phyloP scores from a whole-genome alignment of 345 rosid genomes.

The Eucalyptus regnans region DNA sequence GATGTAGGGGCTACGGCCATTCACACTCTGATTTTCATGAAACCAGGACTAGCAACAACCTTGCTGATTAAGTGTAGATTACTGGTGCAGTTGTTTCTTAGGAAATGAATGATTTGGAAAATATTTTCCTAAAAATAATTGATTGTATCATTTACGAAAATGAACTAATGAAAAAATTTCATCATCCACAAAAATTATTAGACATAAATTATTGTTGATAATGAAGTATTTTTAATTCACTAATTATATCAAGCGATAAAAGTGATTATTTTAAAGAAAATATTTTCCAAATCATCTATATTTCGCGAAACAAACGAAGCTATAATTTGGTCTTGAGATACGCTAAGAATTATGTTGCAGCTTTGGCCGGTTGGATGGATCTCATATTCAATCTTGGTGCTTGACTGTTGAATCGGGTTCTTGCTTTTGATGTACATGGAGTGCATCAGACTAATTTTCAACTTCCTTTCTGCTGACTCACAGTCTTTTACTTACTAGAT shows the following conservation, averaged over 20 bases:
- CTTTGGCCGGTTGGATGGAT: neutral
- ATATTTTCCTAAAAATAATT: neutral
- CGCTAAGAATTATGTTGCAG: neutral
- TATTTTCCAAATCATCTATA: neutral
- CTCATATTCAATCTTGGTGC: neutral
- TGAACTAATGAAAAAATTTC: neutral
- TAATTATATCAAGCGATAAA: neutral
- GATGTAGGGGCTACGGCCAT: neutral
- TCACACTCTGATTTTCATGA: neutral
- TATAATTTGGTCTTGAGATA: neutral
- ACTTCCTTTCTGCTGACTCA: neutral
- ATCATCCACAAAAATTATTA: neutral
- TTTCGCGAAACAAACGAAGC: neutral
- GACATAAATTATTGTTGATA: neutral
- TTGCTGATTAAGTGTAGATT: neutral
- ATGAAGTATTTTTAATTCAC: neutral
- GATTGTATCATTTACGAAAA: neutral
- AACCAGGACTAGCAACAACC: neutral
- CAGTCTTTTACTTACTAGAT: slow-evolving; percentile 6
- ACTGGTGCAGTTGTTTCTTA: neutral
- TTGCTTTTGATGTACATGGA: neutral
- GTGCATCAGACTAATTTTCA: neutral
- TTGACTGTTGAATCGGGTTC: neutral
- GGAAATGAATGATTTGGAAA: neutral
- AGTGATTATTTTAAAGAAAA: neutral